Evolutionary conservation across 768 basidiomycete species (phyloP).

Genomic region (Lactifluus hygrophoroides): DNA sequence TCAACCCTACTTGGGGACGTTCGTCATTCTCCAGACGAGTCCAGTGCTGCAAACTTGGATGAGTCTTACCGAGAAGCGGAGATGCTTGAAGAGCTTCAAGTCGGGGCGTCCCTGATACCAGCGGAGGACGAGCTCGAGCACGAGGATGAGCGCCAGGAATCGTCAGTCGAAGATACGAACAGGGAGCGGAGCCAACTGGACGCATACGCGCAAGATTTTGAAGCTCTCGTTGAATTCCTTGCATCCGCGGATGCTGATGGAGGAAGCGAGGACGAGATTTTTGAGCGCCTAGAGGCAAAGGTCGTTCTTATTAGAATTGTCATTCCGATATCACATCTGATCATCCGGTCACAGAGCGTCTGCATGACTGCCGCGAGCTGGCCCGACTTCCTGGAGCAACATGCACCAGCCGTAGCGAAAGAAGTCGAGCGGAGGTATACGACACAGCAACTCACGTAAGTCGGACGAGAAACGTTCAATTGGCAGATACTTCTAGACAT

Average conservation of each 20-base stretch:
- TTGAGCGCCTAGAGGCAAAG: constrained; percentile 39
- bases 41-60: not conserved
- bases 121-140: not conserved
- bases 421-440: constrained; percentile 13
- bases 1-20: not conserved
- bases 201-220: constrained; percentile 35
- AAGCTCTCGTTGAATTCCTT: constrained; percentile 47
- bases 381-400: constrained; percentile 18
- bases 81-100: constrained; percentile 9
- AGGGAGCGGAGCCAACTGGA: not conserved
- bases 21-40: not conserved
- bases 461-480: not conserved
- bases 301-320: constrained; percentile 25
- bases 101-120: constrained; percentile 5
- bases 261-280: constrained; percentile 40
- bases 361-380: constrained; percentile 35
- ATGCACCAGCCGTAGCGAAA: constrained; percentile 1
- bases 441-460: not conserved
- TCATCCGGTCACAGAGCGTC: not conserved
- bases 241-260: constrained; percentile 42
- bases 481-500: not conserved
- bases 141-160: constrained; percentile 2
- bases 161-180: not conserved
- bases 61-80: not conserved
- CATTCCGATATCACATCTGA: not conserved